A percentile compares a stretch with the other conserved stretches of the same genome.
Conservation (phyloP, 2,329 filamentous ascomycete genomes). For the Leptodontidium sp. region DNA sequence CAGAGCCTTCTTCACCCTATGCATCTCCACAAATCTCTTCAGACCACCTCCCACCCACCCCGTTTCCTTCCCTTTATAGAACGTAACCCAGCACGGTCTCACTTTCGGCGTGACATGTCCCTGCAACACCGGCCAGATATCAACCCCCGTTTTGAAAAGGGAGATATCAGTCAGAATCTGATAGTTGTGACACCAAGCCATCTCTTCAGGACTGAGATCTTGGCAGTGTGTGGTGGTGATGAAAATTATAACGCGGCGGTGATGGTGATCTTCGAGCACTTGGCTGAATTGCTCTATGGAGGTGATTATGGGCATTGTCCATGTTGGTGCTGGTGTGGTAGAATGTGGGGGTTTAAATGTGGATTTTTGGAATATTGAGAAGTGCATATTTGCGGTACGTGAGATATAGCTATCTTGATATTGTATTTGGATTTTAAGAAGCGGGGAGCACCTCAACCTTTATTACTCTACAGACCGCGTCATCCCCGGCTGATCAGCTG, state of each 20-base stretch:
- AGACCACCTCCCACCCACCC: conserved; percentile 29
- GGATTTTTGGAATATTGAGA: background rate
- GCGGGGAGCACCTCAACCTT: background rate
- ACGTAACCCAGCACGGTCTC: conserved; percentile 31
- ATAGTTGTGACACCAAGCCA: conserved; percentile 30
- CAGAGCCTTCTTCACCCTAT: conserved; percentile 24
- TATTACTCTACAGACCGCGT: background rate
- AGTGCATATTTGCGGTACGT: background rate
- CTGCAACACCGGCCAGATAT: conserved; percentile 20
- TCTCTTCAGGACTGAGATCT: conserved; percentile 20
- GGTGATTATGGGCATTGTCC: conserved; percentile 17
- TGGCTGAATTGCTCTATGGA: conserved; percentile 25
- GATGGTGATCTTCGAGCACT: conserved; percentile 27
- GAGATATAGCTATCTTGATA: background rate
- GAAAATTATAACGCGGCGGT: conserved; percentile 23
- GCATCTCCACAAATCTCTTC: conserved; percentile 30
- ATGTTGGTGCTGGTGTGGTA: background rate
- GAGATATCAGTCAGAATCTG: conserved; percentile 25
- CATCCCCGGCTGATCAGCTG: background rate
- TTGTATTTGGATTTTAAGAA: background rate
- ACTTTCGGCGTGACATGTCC: conserved; percentile 27
- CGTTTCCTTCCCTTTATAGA: conserved; percentile 26
- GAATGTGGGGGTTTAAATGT: background rate
- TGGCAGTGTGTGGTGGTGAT: conserved; percentile 23
- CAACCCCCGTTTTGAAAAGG: conserved; percentile 24